Conservation (phyloP, 2,329 filamentous ascomycete genomes). For the Camillea tinctor region DNA sequence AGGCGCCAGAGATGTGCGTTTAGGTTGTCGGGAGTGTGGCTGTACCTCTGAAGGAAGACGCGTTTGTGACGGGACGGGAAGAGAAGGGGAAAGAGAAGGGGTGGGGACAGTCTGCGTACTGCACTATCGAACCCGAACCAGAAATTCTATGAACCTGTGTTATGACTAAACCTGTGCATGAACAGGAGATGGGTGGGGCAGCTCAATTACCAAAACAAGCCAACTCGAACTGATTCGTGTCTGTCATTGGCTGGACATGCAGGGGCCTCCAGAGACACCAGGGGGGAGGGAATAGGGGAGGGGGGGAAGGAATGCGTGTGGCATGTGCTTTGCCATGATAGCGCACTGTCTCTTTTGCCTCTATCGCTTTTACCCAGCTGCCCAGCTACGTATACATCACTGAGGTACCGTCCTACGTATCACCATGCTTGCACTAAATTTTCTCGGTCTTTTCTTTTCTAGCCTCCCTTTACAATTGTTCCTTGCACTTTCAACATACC, state of each 20-base stretch:
- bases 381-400: neutral
- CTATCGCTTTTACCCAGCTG: neutral
- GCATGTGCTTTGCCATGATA: neutral
- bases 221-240: conserved; percentile 17
- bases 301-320: neutral
- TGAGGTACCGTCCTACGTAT: too few relatives aligned
- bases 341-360: neutral
- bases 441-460: too few relatives aligned
- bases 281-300: conserved; percentile 5
- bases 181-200: conserved; percentile 5
- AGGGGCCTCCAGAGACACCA: conserved; percentile 3
- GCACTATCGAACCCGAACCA: neutral
- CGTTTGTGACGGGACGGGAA: neutral
- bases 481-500: too few relatives aligned
- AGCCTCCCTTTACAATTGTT: too few relatives aligned
- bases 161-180: conserved; percentile 5
- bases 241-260: conserved; percentile 6
- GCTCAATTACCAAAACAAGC: conserved; percentile 15
- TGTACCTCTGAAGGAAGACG: neutral
- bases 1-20: neutral
- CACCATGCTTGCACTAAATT: too few relatives aligned
- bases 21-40: neutral
- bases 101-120: neutral
- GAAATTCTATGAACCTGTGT: conserved; percentile 1
- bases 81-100: too few relatives aligned